Conservation (phyloP, 768 basidiomycete species). For the Candolleomyces efflorescens region DNA sequence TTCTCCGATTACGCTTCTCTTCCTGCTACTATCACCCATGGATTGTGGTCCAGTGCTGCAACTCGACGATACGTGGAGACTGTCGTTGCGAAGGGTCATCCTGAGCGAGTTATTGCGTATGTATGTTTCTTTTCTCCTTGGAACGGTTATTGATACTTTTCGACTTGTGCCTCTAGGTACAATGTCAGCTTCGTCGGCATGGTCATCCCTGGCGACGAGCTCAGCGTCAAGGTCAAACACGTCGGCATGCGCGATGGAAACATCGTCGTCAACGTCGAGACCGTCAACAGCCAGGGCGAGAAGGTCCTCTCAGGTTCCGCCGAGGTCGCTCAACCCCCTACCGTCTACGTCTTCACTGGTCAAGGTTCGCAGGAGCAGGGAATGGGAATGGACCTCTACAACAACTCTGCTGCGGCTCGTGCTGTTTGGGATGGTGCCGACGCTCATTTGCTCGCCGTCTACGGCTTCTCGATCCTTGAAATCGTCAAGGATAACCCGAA, state of each 20-base stretch:
- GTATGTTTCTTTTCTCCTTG: constrained; percentile 31
- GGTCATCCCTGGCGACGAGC: constrained; percentile 88
- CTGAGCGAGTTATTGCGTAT: constrained; percentile 75
- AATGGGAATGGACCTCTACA: constrained; percentile 99
- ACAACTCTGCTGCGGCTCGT: constrained; percentile 85
- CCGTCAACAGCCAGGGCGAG: constrained; percentile 78
- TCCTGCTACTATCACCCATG: constrained; percentile 96
- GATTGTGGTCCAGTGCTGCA: constrained; percentile 95
- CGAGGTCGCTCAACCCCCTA: constrained; percentile 88
- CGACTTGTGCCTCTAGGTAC: constrained; percentile 35
- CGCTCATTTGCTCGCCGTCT: constrained; percentile 86
- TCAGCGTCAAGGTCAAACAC: constrained; percentile 85
- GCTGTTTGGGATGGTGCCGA: constrained; percentile 98
- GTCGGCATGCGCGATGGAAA: constrained; percentile 90
- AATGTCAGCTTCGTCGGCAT: constrained; percentile 96
- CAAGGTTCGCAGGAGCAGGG: constrained; percentile 97
- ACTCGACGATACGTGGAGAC: constrained; percentile 91
- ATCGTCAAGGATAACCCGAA: constrained; percentile 99
- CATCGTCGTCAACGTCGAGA: constrained; percentile 87
- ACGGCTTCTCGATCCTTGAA: constrained; percentile 98
- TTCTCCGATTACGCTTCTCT: constrained; percentile 92
- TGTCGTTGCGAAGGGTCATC: constrained; percentile 88
- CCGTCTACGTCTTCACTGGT: constrained; percentile 97
- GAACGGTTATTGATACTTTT: constrained; percentile 6
- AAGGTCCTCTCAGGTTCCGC: constrained; percentile 92